Conservation (phyloP, 768 basidiomycete genomes). For the Gelatoporia subvermispora region DNA sequence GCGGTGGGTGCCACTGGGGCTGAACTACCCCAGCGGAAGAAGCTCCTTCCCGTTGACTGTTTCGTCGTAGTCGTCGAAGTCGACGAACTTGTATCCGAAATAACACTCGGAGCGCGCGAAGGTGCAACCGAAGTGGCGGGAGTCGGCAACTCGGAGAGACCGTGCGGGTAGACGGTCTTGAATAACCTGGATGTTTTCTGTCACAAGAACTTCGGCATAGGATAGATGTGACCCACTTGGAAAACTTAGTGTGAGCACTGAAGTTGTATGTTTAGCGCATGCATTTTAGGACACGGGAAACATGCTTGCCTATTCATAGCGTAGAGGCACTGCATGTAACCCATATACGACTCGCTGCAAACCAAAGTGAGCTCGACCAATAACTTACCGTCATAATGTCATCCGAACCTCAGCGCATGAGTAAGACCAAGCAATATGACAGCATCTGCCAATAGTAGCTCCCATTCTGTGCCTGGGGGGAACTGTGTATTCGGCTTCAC, state of each 20-base stretch:
- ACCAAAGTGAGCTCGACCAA: neutral
- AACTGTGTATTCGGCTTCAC: conserved; percentile 37
- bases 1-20: conserved; percentile 15
- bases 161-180: conserved; percentile 26
- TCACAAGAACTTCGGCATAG: neutral
- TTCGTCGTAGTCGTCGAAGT: conserved; percentile 5
- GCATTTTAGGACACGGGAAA: neutral
- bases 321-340: conserved; percentile 75
- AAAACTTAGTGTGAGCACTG: conserved; percentile 71
- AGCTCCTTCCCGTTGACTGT: conserved; percentile 8
- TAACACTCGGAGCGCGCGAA: conserved; percentile 21
- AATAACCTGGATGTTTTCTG: conserved; percentile 16
- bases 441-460: conserved; percentile 69
- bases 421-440: conserved; percentile 67
- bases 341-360: conserved; percentile 70
- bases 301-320: conserved; percentile 49
- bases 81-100: conserved; percentile 15
- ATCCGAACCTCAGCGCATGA: conserved; percentile 57
- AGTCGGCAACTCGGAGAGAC: conserved; percentile 22
- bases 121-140: conserved; percentile 18
- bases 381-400: neutral
- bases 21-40: conserved; percentile 20
- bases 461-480: conserved; percentile 67
- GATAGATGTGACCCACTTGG: conserved; percentile 43
- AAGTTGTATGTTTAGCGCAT: conserved; percentile 2